Evolutionary conservation across 202 grass and related monocot species (phyloP).

Genomic region (Panicum virgatum): DNA sequence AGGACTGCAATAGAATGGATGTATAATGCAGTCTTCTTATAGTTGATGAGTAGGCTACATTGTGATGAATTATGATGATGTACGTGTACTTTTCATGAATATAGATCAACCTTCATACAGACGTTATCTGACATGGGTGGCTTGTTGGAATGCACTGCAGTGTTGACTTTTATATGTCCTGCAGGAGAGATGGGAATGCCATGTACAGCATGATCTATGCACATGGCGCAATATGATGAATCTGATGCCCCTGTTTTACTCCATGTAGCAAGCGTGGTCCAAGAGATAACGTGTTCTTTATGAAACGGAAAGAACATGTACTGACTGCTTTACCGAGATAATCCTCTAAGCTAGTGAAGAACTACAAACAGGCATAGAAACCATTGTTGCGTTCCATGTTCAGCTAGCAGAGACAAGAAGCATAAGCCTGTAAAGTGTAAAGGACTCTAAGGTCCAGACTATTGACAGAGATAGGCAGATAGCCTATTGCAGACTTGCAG

Average conservation of each 20-base stretch:
- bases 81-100: not conserved
- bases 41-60: not conserved
- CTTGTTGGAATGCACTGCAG: not conserved
- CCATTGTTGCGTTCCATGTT: not conserved
- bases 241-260: conserved; percentile 52
- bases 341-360: not conserved
- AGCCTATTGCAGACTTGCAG: not conserved
- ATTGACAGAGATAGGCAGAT: conserved; percentile 16
- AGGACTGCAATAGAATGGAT: not conserved
- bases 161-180: conserved; percentile 1
- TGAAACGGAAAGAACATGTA: not conserved
- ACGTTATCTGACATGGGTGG: not conserved
- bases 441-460: not conserved
- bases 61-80: not conserved
- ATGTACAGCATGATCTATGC: not conserved
- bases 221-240: conserved; percentile 28
- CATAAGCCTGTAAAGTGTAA: conserved; percentile 21
- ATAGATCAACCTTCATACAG: too few relatives aligned
- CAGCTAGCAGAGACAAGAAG: not conserved
- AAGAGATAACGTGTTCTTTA: not conserved
- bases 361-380: not conserved
- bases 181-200: not conserved
- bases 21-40: not conserved
- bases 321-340: not conserved
- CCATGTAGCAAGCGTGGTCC: conserved; percentile 42